Evolutionary conservation across 257 asterid genomes (phyloP), one percentile per base, ranked within the genome.

Genomic region (Nicotiana paniculata): DNA sequence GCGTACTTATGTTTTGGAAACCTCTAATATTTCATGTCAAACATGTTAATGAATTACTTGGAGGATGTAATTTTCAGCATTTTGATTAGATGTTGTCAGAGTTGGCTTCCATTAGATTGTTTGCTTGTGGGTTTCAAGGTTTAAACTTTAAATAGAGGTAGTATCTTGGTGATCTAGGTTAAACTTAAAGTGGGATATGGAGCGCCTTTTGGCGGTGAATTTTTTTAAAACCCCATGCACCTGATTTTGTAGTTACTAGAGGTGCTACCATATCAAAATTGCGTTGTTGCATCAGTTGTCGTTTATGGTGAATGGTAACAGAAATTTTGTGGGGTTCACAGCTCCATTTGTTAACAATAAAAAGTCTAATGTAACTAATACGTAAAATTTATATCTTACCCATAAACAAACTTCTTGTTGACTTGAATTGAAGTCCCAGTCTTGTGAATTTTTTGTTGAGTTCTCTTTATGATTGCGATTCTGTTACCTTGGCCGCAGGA

Each of bases 401-500:
- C 24, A 13, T 48, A 4, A 53, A 24, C 39, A 48, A 46, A 46
- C 32, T 43, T 43, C 78, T 46, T 48, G 61, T 74, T 74, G n/a
- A 13, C 61, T 57, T 79, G 59, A 18, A 63, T 63, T 43, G 61
- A 57, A 64, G n/a, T 65, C 28, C 59, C 21, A 26, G 2, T 24
- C 16, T 32, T 66, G 61, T 18, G 30, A 12, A 11, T 2, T 12
- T 81, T 21, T 46, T 63, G 43, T 10, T 54, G 35, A 17, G 21
- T 26, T 69, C 57, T n/a, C 43, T 66, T 21, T 43, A 55, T 53
- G 76, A 58, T 43, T 75, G 81, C 48, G 16, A 72, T 65, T 17
- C 15, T 82, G 26, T 80, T 26, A 46, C 30, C 35, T 84, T 84
- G 78, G 59, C 12, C 16, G 85, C 89, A 93, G 99, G 99, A 95